Conservation (phyloP, 2,329 filamentous ascomycete species). For the Aspergillus proliferans region DNA sequence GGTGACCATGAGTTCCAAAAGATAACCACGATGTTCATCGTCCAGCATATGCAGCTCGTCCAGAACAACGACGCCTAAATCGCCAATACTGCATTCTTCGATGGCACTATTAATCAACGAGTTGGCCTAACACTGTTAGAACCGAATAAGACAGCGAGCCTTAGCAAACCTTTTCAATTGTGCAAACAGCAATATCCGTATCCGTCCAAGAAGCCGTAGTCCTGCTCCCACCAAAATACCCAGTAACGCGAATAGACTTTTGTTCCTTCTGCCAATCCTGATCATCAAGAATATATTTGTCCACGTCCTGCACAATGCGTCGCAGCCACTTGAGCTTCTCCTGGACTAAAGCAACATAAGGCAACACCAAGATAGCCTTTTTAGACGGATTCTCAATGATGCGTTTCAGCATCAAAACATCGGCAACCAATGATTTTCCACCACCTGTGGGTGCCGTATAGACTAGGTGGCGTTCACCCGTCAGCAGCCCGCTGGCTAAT, state of each 20-base stretch:
- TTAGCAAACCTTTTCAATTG: constrained; percentile 61
- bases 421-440: constrained; percentile 69
- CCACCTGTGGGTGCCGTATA: constrained; percentile 74
- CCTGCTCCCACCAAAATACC: constrained; percentile 70
- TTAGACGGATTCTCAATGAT: constrained; percentile 57
- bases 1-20: constrained; percentile 67
- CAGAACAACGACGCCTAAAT: constrained; percentile 61
- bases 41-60: constrained; percentile 81
- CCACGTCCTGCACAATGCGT: constrained; percentile 57
- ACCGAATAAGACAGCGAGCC: constrained; percentile 1
- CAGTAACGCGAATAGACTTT: constrained; percentile 58
- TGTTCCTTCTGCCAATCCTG: constrained; percentile 48
- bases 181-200: constrained; percentile 72
- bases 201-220: constrained; percentile 62
- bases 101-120: constrained; percentile 67
- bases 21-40: constrained; percentile 67
- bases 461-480: constrained; percentile 63
- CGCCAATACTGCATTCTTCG: constrained; percentile 60
- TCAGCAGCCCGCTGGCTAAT: constrained; percentile 58
- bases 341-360: constrained; percentile 73
- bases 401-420: constrained; percentile 66
- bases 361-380: constrained; percentile 67
- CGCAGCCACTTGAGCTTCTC: constrained; percentile 72
- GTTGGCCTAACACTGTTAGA: constrained; percentile 53
- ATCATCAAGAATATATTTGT: constrained; percentile 30